Evolutionary conservation across 805 yeast species (phyloP).

Genomic region (Wickerhamiella spandovensis): DNA sequence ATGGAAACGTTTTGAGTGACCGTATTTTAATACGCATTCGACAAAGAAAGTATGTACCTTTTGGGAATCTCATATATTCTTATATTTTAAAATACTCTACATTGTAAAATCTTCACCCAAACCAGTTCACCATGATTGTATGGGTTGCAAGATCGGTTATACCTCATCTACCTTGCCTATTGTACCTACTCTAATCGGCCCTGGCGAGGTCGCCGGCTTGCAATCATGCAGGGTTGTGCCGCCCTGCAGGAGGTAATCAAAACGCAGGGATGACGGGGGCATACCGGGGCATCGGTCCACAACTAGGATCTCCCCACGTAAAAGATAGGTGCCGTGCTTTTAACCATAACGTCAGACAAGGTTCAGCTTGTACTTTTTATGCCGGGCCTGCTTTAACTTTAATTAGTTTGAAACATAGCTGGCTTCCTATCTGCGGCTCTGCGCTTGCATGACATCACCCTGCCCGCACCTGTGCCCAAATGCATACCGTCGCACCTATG

Average conservation of each 20-base stretch:
- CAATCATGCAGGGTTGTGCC: too few relatives aligned
- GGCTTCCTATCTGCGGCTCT: background rate
- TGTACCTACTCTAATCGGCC: background rate
- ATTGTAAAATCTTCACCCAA: too few relatives aligned
- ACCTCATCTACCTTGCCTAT: background rate
- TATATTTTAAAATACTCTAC: background rate
- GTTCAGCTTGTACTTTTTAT: background rate
- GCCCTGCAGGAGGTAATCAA: background rate
- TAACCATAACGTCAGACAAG: too few relatives aligned
- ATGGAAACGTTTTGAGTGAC: too few relatives aligned
- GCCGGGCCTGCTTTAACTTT: background rate
- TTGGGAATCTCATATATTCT: background rate
- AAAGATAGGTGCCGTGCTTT: too few relatives aligned
- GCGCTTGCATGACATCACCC: background rate
- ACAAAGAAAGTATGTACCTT: background rate
- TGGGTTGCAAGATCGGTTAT: too few relatives aligned
- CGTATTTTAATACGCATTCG: background rate
- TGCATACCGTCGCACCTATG: background rate
- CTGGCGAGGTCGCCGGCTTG: background rate
- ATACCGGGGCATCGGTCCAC: too few relatives aligned
- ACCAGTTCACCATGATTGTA: too few relatives aligned
- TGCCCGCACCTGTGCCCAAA: background rate
- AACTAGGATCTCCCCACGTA: too few relatives aligned
- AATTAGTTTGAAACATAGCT: background rate
- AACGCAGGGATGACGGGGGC: too few relatives aligned